These are phyloP conservation scores for Pontederia paniculata DNA, from an alignment of 176 grass and related monocot genomes.

Conservation along the genomic window DNA sequence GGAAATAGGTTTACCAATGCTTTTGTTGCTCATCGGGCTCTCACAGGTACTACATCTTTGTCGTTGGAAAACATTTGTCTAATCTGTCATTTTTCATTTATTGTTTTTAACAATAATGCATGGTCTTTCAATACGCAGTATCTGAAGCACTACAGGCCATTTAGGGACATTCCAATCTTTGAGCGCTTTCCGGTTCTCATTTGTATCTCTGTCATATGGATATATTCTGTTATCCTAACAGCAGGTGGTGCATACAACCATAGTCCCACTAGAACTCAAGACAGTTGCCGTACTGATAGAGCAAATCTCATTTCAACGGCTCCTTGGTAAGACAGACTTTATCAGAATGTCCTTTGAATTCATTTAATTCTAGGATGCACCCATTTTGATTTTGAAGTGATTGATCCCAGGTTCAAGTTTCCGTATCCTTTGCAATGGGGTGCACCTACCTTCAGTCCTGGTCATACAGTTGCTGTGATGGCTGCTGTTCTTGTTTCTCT, in stretches of 20 bases:
- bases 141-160: constrained; percentile 34
- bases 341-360: background rate
- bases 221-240: constrained; percentile 30
- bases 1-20: constrained; percentile 38
- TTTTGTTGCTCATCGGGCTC: constrained; percentile 29
- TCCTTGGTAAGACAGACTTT: constrained; percentile 25
- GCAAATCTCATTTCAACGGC: constrained; percentile 43
- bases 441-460: constrained; percentile 32
- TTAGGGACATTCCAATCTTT: constrained; percentile 30
- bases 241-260: constrained; percentile 37
- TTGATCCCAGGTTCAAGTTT: constrained; percentile 31
- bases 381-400: background rate
- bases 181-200: constrained; percentile 33
- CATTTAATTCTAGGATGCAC: background rate
- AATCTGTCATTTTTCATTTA: too few species aligned
- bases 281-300: constrained; percentile 29
- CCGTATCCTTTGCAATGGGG: constrained; percentile 48
- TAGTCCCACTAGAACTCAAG: constrained; percentile 25
- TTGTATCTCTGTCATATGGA: constrained; percentile 26
- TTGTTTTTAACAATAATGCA: background rate
- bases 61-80: too few species aligned
- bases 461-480: constrained; percentile 33
- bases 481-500: constrained; percentile 29
- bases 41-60: constrained; percentile 23
- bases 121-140: constrained; percentile 24